Evolutionary conservation across 176 grass and related monocot species (phyloP), one percentile per base, ranked within the genome.

Genomic region (Cymbopogon citratus): DNA sequence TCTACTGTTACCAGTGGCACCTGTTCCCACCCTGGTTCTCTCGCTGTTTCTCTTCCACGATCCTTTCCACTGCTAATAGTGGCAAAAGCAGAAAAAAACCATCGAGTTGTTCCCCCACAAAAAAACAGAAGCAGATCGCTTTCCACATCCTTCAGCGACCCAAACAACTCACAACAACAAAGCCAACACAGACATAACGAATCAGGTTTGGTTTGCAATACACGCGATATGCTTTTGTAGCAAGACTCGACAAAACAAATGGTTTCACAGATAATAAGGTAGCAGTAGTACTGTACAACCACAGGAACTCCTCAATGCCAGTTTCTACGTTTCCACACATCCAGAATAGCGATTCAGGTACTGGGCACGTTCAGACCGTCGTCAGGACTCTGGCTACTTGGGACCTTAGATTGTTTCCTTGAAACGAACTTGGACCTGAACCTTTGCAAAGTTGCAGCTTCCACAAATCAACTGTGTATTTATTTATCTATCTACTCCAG

Each of bases 371-470:
- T 39, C 7, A 12, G 74, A 57, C 74, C 23, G 64, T 48, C 43
- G n/a, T n/a, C n/a, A 27, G 56, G 44, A 18, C 21, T 57, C 60
- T 23, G 63, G 44, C 36, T 43, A 46, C 77, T 24, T 68, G 59
- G 59, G 71, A 51, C 70, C 29, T 29, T 12, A n/a, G 27, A 23
- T 66, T 15, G n/a, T 48, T 61, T 63, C 61, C 27, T 62, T 4
- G 19, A 83, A 66, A 28, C 72, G 18, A 81, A 11, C 62, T 31
- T 41, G 23, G 31, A 54, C 84, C 33, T 66, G 3, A 74, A 80
- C 45, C 68, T 62, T 62, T 24, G 11, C 5, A 54, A 19, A 57
- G 21, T 57, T 10, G 54, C 21, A 57, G 6, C 51, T 12, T 70
- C 35, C 64, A 26, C 12, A 63, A 36, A 35, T 14, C 15, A 46